Conservation (phyloP, 2,329 filamentous ascomycete genomes). For the Penicillium sp. region DNA sequence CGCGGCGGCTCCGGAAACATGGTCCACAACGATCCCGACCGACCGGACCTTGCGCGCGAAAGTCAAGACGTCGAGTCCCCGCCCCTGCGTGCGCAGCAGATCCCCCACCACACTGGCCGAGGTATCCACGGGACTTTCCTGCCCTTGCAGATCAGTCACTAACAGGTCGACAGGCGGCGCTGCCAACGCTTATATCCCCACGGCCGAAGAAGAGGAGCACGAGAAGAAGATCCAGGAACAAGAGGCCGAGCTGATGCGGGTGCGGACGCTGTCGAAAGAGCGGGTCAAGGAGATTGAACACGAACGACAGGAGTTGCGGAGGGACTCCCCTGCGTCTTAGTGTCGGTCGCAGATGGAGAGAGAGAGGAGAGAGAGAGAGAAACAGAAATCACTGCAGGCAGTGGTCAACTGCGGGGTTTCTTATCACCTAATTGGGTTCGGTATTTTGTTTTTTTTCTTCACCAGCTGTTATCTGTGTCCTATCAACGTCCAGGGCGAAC, state of each 20-base stretch:
- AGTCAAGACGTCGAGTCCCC: conserved; percentile 77
- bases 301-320: conserved; percentile 22
- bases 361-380: no score
- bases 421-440: not conserved
- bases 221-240: conserved; percentile 34
- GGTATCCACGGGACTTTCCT: conserved; percentile 30
- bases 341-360: not conserved
- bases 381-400: conserved; percentile 12
- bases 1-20: conserved; percentile 89
- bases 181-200: conserved; percentile 39
- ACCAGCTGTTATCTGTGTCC: conserved; percentile 12
- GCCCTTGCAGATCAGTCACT: not conserved
- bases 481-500: conserved; percentile 3
- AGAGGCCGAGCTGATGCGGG: conserved; percentile 37
- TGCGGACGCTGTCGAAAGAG: conserved; percentile 31
- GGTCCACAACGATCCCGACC: conserved; percentile 71
- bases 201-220: conserved; percentile 24
- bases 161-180: conserved; percentile 30
- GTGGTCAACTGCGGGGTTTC: conserved; percentile 10
- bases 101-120: conserved; percentile 45
- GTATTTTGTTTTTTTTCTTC: conserved; percentile 8
- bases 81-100: conserved; percentile 40
- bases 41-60: conserved; percentile 68
- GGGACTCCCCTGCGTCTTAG: conserved; percentile 6
- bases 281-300: conserved; percentile 30